Evolutionary conservation across 1,284 basidiomycete genomes (phyloP).

Genomic region (Bjerkandera adusta): DNA sequence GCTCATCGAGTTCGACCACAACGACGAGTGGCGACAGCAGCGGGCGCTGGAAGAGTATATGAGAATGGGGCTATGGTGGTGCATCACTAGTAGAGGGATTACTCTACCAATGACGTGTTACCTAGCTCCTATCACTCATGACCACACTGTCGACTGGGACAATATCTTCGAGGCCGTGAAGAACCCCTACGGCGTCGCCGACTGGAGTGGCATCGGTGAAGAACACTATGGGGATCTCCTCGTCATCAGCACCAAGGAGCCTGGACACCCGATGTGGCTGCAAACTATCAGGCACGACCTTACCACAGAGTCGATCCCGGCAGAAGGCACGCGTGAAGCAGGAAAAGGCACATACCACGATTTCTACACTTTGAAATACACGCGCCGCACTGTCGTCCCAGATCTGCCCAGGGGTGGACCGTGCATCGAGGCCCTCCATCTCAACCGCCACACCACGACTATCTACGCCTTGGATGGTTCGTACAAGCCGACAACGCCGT

Average conservation of each 20-base stretch:
- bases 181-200: constrained; percentile 45
- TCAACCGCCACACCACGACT: constrained; percentile 42
- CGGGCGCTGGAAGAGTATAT: constrained; percentile 61
- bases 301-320: constrained; percentile 55
- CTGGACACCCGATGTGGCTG: constrained; percentile 55
- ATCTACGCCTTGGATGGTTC: constrained; percentile 40
- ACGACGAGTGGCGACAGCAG: constrained; percentile 43
- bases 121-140: constrained; percentile 55
- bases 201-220: constrained; percentile 54
- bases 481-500: background rate
- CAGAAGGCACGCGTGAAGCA: constrained; percentile 45
- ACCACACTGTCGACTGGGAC: constrained; percentile 51
- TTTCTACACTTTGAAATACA: constrained; percentile 56
- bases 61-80: constrained; percentile 57
- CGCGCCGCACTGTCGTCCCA: constrained; percentile 39
- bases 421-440: constrained; percentile 48
- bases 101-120: constrained; percentile 51
- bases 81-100: constrained; percentile 57
- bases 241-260: constrained; percentile 51
- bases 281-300: constrained; percentile 60
- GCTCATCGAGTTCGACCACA: constrained; percentile 39
- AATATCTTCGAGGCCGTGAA: constrained; percentile 48
- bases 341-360: constrained; percentile 53
- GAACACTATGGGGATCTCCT: constrained; percentile 45
- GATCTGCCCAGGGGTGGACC: constrained; percentile 53